Evolutionary conservation across 768 basidiomycete species (phyloP).

Genomic region (Porpolomopsis calyptriformis): DNA sequence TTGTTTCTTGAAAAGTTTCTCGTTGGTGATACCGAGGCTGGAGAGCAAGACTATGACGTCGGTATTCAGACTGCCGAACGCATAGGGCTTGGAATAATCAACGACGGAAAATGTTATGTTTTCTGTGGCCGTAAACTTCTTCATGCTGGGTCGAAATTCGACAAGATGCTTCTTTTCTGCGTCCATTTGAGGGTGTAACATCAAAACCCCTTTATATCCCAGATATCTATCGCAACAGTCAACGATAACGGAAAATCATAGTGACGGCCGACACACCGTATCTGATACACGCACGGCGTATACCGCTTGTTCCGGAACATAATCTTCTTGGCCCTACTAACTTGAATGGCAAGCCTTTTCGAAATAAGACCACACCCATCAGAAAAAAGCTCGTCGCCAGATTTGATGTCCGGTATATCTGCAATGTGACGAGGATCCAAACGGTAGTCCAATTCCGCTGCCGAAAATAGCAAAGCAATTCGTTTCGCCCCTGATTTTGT

Average conservation of each 20-base stretch:
- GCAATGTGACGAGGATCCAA: constrained; percentile 37
- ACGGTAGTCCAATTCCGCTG: constrained; percentile 46
- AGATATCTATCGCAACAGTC: constrained; percentile 33
- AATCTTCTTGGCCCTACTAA: constrained; percentile 45
- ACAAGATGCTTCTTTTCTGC: constrained; percentile 33
- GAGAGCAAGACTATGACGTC: constrained; percentile 59
- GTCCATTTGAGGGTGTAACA: constrained; percentile 54
- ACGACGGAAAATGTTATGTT: constrained; percentile 60
- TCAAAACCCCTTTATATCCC: constrained; percentile 65
- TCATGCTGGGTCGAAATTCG: constrained; percentile 60
- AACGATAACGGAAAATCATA: background rate
- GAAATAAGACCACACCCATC: constrained; percentile 64
- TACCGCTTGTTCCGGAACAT: constrained; percentile 46
- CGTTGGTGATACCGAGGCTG: constrained; percentile 49
- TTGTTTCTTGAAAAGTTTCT: constrained; percentile 45
- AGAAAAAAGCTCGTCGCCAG: constrained; percentile 49
- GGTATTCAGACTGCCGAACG: constrained; percentile 59
- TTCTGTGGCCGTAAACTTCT: constrained; percentile 48
- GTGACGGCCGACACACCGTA: constrained; percentile 31
- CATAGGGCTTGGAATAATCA: constrained; percentile 49
- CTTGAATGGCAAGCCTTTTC: constrained; percentile 34
- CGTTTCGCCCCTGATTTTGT: constrained; percentile 48
- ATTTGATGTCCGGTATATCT: constrained; percentile 52
- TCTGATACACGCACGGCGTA: constrained; percentile 53
- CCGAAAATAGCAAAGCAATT: constrained; percentile 58